A percentile compares a stretch with the other conserved stretches of the same genome.
phyloP scores from a whole-genome alignment of 2,329 filamentous ascomycete genomes.

The Lecanicillium sp. region DNA sequence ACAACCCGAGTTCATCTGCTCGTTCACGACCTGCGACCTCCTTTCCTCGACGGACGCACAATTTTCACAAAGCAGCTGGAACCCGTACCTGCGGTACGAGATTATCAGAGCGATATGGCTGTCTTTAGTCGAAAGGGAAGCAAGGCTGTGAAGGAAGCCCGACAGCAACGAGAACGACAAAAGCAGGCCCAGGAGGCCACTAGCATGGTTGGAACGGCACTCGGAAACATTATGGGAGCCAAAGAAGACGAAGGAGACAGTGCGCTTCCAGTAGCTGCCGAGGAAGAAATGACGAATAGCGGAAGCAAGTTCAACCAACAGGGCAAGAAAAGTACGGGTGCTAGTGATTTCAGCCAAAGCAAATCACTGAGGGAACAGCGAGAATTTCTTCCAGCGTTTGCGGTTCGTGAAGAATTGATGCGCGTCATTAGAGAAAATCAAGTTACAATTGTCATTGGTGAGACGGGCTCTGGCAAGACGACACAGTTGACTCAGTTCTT shows the following conservation, averaged over 20 bases:
- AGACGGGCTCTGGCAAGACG: conserved; percentile 96
- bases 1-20: conserved; percentile 81
- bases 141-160: conserved; percentile 79
- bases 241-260: conserved; percentile 92
- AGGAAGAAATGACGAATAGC: conserved; percentile 55
- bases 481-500: conserved; percentile 96
- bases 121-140: conserved; percentile 96
- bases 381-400: conserved; percentile 90
- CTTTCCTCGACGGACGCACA: conserved; percentile 88
- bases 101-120: conserved; percentile 97
- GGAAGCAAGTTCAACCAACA: conserved; percentile 79
- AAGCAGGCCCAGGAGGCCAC: conserved; percentile 94
- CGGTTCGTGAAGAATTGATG: conserved; percentile 85
- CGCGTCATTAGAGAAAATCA: conserved; percentile 94
- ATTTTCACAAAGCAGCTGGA: conserved; percentile 97
- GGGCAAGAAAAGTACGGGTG: conserved; percentile 76
- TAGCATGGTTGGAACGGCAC: conserved; percentile 79
- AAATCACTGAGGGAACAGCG: conserved; percentile 87
- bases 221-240: conserved; percentile 92
- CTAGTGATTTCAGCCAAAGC: conserved; percentile 86
- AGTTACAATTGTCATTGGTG: conserved; percentile 91
- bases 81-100: conserved; percentile 83
- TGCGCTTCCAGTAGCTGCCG: conserved; percentile 66
- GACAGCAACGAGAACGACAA: conserved; percentile 87
- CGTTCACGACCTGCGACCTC: conserved; percentile 87